Percentiles rank a stretch among this genome's conserved stretches.
Conservation (phyloP, 176 grass and related monocot genomes). For the Carex myosuroides region DNA sequence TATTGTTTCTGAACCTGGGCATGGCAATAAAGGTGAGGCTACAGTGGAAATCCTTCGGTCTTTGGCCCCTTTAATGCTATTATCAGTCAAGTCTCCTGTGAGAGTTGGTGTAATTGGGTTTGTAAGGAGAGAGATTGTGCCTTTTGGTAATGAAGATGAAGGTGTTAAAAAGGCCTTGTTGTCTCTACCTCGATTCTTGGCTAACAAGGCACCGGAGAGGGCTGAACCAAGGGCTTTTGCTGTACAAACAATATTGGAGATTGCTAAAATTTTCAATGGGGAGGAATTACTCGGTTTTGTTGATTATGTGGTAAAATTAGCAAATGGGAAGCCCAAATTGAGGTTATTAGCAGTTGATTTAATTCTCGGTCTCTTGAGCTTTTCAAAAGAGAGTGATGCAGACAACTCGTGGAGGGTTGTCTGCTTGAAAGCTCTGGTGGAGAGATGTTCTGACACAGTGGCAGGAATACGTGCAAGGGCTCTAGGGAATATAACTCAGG, state of each 20-base stretch:
- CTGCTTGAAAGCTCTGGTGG: conserved; percentile 53
- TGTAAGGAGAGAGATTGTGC: conserved; percentile 49
- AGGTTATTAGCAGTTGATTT: conserved; percentile 76
- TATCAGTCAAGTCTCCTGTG: conserved; percentile 23
- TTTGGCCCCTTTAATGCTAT: conserved; percentile 36
- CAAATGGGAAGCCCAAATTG: conserved; percentile 54
- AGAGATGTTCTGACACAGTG: conserved; percentile 55
- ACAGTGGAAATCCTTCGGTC: conserved; percentile 55
- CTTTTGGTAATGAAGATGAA: conserved; percentile 49
- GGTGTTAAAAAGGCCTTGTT: conserved; percentile 48
- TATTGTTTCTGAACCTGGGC: conserved; percentile 38
- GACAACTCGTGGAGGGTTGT: conserved; percentile 42
- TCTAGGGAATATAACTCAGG: conserved; percentile 57
- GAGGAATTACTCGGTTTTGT: conserved; percentile 34
- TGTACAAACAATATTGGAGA: conserved; percentile 69
- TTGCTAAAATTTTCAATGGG: conserved; percentile 31
- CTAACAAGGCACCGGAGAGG: conserved; percentile 65
- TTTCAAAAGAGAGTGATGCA: conserved; percentile 12
- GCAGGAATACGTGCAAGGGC: conserved; percentile 63
- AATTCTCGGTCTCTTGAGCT: conserved; percentile 47
- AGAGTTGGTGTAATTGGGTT: conserved; percentile 44
- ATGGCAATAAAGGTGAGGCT: conserved; percentile 28
- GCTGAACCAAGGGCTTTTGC: conserved; percentile 52
- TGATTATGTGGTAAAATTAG: conserved; percentile 49
- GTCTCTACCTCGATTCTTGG: conserved; percentile 64